Evolutionary conservation across 768 basidiomycete genomes (phyloP), one percentile per base, ranked within the genome.

Genomic region (Gymnopilus dilepis): DNA sequence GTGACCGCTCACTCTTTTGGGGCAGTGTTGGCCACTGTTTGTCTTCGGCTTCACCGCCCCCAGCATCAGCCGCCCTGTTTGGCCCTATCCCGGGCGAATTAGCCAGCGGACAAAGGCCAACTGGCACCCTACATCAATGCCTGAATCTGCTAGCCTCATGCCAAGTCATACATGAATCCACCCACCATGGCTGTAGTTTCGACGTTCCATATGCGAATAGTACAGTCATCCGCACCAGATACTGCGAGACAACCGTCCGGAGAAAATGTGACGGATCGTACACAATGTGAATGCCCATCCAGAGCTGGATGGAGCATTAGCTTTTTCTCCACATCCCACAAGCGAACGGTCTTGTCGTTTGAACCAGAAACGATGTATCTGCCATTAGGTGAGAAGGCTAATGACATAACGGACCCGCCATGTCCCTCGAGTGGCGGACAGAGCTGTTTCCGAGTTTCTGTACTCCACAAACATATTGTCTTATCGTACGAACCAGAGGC

Each of bases 401-500:
- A 42, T 30, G 57, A 68, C 13, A 34, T n/a, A n/a, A n/a, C n/a
- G n/a, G n/a, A n/a, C n/a, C n/a, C 37, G 45, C 37, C 33, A 41
- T 68, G 64, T 24, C 60, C 33, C 0, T 12, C 41, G 8, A 64
- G 28, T 19, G 53, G 63, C 26, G 56, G 33, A 15, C 47, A 50
- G 1, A 61, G 19, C 19, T 9, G 33, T 19, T 47, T 33, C 15
- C 64, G 57, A n/a, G 51, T 65, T 31, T 45, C 48, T 21, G 43
- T 33, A 40, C 65, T 50, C 67, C 67, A 67, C 2, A 64, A 33
- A 9, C 50, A 40, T 28, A 68, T 40, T n/a, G 54, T 60, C 11
- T 33, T 41, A 22, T 42, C 43, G 1, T 6, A 3, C 7, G 63
- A 61, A 13, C 34, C 59, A 12, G 64, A 65, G 9, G 52, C 56